Evolutionary conservation across 2,329 filamentous ascomycete genomes (phyloP), one percentile per base, ranked within the genome.

Genomic region (Zasmidium angulare): DNA sequence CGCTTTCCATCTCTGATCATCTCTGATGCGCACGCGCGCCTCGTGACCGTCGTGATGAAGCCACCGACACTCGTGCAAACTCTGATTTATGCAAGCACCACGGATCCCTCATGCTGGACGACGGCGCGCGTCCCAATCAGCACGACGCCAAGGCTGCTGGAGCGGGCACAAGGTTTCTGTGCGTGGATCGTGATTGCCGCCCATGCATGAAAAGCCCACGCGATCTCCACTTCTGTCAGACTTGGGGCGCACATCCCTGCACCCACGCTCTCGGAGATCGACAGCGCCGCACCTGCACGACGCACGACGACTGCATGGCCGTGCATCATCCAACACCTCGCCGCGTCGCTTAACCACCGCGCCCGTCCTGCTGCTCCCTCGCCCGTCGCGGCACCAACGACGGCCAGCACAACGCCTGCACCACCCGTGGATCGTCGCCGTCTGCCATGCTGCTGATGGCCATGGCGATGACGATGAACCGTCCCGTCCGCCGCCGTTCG

Each of bases 301-400:
- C 26, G 26, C 26, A 29, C 26, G 26, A 29, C 26, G 36, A n/a
- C 51, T 47, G 51, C 51, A 47, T 22, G 36, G 51, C 49, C 29
- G 19, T 29, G 31, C 51, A 46, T 54, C 19, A 19, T 54, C 51
- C 51, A 47, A 47, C 51, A 46, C 4, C n/a, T n/a, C n/a, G n/a
- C 50, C 10, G 46, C 51, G 51, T 54, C 51, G 51, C 40, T 46
- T 54, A 54, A 54, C 31, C 51, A 54, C 51, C 26, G 6, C 11
- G 26, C 26, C 11, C 6, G 6, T 29, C 6, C 26, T 29, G 26
- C 26, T 29, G 26, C 47, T 49, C 9, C 3, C 11, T 29, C 26
- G 26, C 26, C 26, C 6, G 6, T 11, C 26, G 26, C 26, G 4
- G 6, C 26, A 29, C 4, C 26, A 11, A 6, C 26, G 26, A 29